These are phyloP conservation scores for Cladosporium austrohemisphaericum DNA, from an alignment of 2,329 filamentous ascomycete species.

Conservation along the genomic window DNA sequence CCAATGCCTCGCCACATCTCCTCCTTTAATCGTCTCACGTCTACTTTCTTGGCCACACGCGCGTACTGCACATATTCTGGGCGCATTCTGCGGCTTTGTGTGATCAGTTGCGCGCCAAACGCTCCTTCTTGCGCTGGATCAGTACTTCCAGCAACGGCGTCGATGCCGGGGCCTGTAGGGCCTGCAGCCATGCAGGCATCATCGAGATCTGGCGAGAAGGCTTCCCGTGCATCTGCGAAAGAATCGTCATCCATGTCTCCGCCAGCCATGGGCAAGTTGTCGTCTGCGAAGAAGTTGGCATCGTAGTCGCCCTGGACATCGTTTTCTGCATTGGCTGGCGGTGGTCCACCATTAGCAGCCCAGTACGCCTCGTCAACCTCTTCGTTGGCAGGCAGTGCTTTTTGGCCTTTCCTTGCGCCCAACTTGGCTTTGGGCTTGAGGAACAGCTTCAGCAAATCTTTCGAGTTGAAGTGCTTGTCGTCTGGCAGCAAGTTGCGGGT, in stretches of 20 bases:
- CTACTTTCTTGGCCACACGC: constrained; percentile 63
- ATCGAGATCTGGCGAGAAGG: constrained; percentile 66
- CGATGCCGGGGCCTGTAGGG: constrained; percentile 28
- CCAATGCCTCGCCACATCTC: constrained; percentile 54
- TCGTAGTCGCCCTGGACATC: constrained; percentile 75
- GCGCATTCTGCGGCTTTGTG: constrained; percentile 56
- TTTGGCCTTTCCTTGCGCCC: constrained; percentile 55
- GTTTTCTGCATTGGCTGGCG: constrained; percentile 29
- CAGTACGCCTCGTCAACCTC: constrained; percentile 96
- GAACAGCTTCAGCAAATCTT: constrained; percentile 83
- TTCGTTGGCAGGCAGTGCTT: constrained; percentile 53
- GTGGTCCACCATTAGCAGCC: constrained; percentile 64
- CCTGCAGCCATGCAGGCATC: constrained; percentile 38
- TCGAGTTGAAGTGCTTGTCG: constrained; percentile 97
- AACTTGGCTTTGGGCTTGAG: constrained; percentile 89
- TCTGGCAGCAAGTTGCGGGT: constrained; percentile 89
- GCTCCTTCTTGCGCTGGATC: constrained; percentile 46
- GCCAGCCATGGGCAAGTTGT: constrained; percentile 65
- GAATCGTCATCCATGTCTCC: constrained; percentile 67
- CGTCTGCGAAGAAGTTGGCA: constrained; percentile 95
- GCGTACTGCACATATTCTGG: constrained; percentile 66
- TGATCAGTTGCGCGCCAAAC: constrained; percentile 60
- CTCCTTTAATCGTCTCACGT: constrained; percentile 60
- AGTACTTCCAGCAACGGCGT: constrained; percentile 34
- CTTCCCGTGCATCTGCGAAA: constrained; percentile 76